A percentile compares a stretch with the other conserved stretches of the same genome.
phyloP scores from a whole-genome alignment of 371 early-diverging fungal species.

The Haplosporangium sp. region DNA sequence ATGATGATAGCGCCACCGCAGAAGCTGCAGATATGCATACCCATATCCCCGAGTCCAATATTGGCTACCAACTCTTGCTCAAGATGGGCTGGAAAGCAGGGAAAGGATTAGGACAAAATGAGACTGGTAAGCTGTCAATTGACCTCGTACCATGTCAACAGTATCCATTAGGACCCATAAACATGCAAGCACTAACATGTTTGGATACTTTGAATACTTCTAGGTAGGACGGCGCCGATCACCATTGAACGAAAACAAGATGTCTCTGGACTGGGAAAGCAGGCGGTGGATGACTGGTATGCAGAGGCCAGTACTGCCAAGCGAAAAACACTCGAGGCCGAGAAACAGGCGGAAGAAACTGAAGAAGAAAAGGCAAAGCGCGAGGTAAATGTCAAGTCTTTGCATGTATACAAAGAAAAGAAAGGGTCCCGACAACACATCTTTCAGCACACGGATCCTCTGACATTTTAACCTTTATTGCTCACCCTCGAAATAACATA shows the following conservation, averaged over 20 bases:
- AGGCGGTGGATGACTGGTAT: constrained; percentile 63
- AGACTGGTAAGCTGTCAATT: constrained; percentile 13
- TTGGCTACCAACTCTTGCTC: constrained; percentile 69
- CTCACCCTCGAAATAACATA: too few species aligned
- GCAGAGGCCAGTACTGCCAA: constrained; percentile 68
- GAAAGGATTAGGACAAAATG: constrained; percentile 73
- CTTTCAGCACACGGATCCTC: neutral
- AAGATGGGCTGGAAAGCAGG: constrained; percentile 83
- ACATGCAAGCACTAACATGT: neutral
- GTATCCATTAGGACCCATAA: neutral
- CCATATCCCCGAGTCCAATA: constrained; percentile 66
- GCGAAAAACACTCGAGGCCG: constrained; percentile 66
- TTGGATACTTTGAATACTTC: neutral
- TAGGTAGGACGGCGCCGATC: constrained; percentile 77
- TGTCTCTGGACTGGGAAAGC: constrained; percentile 73
- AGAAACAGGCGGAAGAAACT: constrained; percentile 74
- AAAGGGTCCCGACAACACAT: too few species aligned
- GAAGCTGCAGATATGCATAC: constrained; percentile 63
- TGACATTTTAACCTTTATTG: too few species aligned
- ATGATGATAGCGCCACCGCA: constrained; percentile 22
- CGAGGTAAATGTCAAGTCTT: constrained; percentile 27
- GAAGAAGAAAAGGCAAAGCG: constrained; percentile 51
- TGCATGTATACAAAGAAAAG: too few species aligned
- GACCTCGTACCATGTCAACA: neutral
- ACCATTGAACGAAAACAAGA: constrained; percentile 65